Base-by-base conservation (phyloP, 1,284 basidiomycete genomes). In the Moesziomyces antarcticus region DNA sequence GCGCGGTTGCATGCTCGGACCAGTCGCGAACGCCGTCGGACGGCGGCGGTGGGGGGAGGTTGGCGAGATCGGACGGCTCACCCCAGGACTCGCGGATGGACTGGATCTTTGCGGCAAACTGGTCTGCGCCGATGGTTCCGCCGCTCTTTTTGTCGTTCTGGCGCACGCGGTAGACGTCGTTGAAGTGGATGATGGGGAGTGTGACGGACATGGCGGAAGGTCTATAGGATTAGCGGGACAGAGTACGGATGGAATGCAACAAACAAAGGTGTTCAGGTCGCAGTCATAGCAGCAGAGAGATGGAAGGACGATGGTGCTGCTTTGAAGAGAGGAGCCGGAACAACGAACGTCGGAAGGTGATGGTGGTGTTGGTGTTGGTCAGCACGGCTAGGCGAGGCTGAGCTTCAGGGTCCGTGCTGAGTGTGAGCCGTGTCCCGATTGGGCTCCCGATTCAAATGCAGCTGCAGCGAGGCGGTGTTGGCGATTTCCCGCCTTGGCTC, bases 61-160 rank as follows among this genome's bases (percentile, higher is more conserved):
- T 66, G 50, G 56, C 45, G 0, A 66, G 56, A 8, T 48, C 24
- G 13, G 54, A 43, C 4, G 74, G 68, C 47, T 80, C 78, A 9
- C 73, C 69, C 78, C 78, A 80, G 7, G 59, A 54, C 46, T 69
- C 46, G 44, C 78, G 72, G 24, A 80, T 68, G 33, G 50, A 41
- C 21, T 71, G 57, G 33, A 80, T 75, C 44, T 85, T 83, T 43
- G 84, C 77, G 2, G 83, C 86, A 61, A 87, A 87, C 69, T 87
- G 86, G 11, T 85, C 84, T 13, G 87, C 86, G 11, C 73, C 68
- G 30, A 81, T 68, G 25, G 52, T 63, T 7, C 71, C 66, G 2
- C 67, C 66, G 1, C 60, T 46, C 10, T 48, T 40, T 9, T 60
- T 67, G 35, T 67, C 56, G 30, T 70, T 74, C 46, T 80, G 78